Evolutionary conservation across 2,329 filamentous ascomycete genomes (phyloP).

Genomic region (Apiospora malaysiana): DNA sequence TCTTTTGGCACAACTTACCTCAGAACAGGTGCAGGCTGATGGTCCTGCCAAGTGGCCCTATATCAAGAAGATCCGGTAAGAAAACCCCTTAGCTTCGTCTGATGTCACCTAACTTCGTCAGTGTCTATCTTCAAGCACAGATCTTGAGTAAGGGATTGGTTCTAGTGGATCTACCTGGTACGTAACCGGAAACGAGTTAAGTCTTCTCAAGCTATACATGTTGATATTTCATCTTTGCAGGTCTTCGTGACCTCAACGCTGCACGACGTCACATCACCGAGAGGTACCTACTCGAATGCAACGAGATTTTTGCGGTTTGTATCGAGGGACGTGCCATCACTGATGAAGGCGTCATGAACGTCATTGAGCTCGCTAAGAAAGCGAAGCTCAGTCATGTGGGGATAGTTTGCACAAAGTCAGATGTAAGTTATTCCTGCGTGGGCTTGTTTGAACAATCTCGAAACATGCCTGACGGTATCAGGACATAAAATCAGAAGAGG

Average conservation of each 20-base stretch:
- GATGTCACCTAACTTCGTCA: not conserved
- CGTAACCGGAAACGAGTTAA: not conserved
- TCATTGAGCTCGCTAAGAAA: constrained; percentile 47
- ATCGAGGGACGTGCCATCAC: constrained; percentile 48
- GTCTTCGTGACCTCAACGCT: constrained; percentile 53
- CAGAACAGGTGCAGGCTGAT: constrained; percentile 34
- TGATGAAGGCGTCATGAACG: constrained; percentile 46
- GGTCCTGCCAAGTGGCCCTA: constrained; percentile 48
- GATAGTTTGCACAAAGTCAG: constrained; percentile 51
- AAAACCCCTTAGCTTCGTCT: not conserved
- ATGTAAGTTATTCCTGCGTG: constrained; percentile 35
- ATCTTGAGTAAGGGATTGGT: constrained; percentile 55
- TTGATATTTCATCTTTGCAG: constrained; percentile 31
- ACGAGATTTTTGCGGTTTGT: constrained; percentile 54
- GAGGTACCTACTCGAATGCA: constrained; percentile 48
- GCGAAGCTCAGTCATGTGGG: constrained; percentile 46
- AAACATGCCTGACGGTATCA: constrained; percentile 25
- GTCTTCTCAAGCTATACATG: not conserved
- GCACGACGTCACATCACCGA: constrained; percentile 51
- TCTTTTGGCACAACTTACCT: constrained; percentile 44
- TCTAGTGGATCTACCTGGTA: constrained; percentile 56
- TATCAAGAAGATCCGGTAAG: constrained; percentile 50
- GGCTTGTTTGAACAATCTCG: no score
- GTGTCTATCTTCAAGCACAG: constrained; percentile 35
- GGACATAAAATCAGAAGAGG: constrained; percentile 43